Base-by-base conservation (phyloP, 2,329 filamentous ascomycete genomes). In the Ascochyta fabae region DNA sequence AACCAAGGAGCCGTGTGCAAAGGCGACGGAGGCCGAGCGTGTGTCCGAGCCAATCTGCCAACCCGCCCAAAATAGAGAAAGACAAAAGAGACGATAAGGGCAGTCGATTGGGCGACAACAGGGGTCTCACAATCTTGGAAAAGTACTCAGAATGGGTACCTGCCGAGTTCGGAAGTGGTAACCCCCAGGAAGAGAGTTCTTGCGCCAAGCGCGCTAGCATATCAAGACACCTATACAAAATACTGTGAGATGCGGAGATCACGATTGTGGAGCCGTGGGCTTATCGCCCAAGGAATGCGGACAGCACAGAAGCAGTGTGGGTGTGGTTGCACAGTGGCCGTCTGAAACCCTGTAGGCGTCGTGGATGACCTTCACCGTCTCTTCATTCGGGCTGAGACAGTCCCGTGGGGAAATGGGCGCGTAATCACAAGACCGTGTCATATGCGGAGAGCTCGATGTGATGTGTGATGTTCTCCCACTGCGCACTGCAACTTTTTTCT, bases 231-330 rank as follows among this genome's bases (percentile, higher is more conserved):
- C 38, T 8, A 27, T 46, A 46, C 42, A 24, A 50, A 39, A 24
- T 12, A 27, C 44, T 42, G 47, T 33, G 42, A 47, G 40, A 52
- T 63, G 55, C 56, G 56, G 55, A 59, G 58, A 61, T 56, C 43
- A 52, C 31, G 48, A 36, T 43, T 53, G 55, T 44, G 48, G 48
- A 51, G 53, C 43, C 33, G 50, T 36, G 26, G 50, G 56, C 64
- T 68, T 67, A 66, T 67, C 62, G 60, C 56, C 42, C 42, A 47
- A 35, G 47, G 51, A 59, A 59, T 60, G 60, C 47, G 57, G 41
- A 9, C 54, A 52, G 54, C 39, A 52, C 54, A 57, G 56, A 51
- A 47, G 44, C 52, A 59, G 59, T 52, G 54, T 48, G 54, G 48
- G 54, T 57, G 48, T 52, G 54, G 54, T 57, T 22, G 44, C 48